A percentile compares a stretch with the other conserved stretches of the same genome.
Evolutionary conservation across 306 rosid genomes (phyloP).

Genomic region (Pterocarpus macrocarpus): DNA sequence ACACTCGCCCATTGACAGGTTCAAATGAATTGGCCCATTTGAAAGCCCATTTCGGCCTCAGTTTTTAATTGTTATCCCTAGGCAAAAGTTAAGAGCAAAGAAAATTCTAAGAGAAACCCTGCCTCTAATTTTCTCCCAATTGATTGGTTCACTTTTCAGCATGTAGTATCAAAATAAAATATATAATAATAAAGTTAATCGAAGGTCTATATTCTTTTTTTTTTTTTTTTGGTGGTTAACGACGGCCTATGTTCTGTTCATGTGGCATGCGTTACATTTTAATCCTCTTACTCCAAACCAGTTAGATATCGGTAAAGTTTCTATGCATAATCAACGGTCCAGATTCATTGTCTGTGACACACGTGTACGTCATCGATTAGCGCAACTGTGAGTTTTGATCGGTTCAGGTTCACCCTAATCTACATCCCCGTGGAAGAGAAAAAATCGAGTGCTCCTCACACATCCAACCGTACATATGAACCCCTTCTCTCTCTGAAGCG

Average conservation of each 20-base stretch:
- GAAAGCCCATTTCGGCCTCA: neutral
- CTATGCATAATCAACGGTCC: neutral
- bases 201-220: neutral
- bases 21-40: neutral
- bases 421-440: slow-evolving; percentile 9
- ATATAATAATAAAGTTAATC: neutral
- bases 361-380: slow-evolving; percentile 42
- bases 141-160: too few relatives aligned
- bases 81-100: too few relatives aligned
- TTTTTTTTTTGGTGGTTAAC: too few relatives aligned
- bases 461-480: slow-evolving; percentile 25
- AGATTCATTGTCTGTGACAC: neutral
- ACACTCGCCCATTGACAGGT: neutral
- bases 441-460: slow-evolving; percentile 50
- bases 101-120: too few relatives aligned
- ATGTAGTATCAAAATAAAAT: too few relatives aligned
- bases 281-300: neutral
- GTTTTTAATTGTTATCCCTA: too few relatives aligned
- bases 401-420: slow-evolving; percentile 33
- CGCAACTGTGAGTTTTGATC: slow-evolving; percentile 34
- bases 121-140: too few relatives aligned
- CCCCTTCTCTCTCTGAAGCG: slow-evolving; percentile 15
- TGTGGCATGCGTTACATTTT: neutral
- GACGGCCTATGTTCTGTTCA: neutral
- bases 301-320: neutral